Percentiles rank a stretch among this genome's conserved stretches.
phyloP scores from a whole-genome alignment of 2,329 filamentous ascomycete genomes.

The Fusarium transvaalense region DNA sequence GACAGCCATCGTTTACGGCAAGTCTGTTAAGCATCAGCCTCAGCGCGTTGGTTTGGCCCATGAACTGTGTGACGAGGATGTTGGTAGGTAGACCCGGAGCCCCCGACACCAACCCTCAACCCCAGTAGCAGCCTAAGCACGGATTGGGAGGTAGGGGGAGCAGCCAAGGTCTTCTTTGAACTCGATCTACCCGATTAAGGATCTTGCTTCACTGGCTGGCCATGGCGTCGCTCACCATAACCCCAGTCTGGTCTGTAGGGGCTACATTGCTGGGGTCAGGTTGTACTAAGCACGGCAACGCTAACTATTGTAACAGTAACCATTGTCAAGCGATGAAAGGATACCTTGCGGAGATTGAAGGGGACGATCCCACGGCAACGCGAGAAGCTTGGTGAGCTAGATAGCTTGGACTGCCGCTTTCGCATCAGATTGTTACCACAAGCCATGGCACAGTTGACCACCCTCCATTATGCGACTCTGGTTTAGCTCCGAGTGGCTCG shows the following conservation, averaged over 20 bases:
- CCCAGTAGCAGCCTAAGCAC: conserved; percentile 25
- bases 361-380: conserved; percentile 37
- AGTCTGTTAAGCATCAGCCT: conserved; percentile 98
- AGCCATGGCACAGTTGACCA: conserved; percentile 21
- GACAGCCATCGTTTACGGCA: conserved; percentile 94
- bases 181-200: conserved; percentile 41
- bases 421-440: conserved; percentile 40
- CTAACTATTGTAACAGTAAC: conserved; percentile 55
- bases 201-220: conserved; percentile 39
- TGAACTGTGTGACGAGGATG: conserved; percentile 95
- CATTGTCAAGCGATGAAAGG: conserved; percentile 78
- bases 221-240: conserved; percentile 26
- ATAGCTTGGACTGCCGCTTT: conserved; percentile 40
- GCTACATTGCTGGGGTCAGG: conserved; percentile 24
- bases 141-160: conserved; percentile 21
- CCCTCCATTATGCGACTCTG: conserved; percentile 36
- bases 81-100: conserved; percentile 72
- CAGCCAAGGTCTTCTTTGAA: conserved; percentile 30
- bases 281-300: conserved; percentile 31
- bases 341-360: conserved; percentile 41
- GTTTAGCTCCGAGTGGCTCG: conserved; percentile 27
- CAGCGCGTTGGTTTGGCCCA: conserved; percentile 93
- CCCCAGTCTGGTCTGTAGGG: conserved; percentile 28
- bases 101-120: conserved; percentile 24
- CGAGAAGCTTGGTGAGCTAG: conserved; percentile 37